Percentiles rank a stretch among this genome's conserved stretches.
These are phyloP conservation scores for Picea glauca DNA, from an alignment of 75 land plant genomes.

Conservation along the genomic window DNA sequence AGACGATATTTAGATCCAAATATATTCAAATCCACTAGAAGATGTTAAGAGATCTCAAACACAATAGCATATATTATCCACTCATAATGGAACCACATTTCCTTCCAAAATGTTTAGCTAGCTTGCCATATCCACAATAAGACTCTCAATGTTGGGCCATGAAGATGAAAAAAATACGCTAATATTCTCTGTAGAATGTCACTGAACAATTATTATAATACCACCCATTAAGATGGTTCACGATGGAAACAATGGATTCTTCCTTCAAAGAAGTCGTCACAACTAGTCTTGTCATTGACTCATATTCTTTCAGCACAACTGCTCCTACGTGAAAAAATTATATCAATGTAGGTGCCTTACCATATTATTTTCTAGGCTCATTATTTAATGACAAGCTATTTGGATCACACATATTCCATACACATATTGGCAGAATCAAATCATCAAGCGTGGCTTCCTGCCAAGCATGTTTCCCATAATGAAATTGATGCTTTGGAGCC, in stretches of 20 bases:
- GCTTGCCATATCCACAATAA: too few relatives aligned
- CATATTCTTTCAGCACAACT: slow-evolving; percentile 33
- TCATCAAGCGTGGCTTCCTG: slow-evolving; percentile 62
- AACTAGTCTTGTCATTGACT: slow-evolving; percentile 52
- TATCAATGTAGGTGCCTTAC: slow-evolving; percentile 59
- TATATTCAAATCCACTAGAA: too few relatives aligned
- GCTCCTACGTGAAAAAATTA: slow-evolving; percentile 72
- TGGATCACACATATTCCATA: slow-evolving; percentile 52
- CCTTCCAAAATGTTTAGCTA: too few relatives aligned
- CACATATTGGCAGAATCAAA: slow-evolving; percentile 45
- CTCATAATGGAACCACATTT: too few relatives aligned
- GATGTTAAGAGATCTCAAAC: too few relatives aligned
- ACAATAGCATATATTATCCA: too few relatives aligned
- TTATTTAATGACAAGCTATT: slow-evolving; percentile 23
- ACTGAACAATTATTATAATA: too few relatives aligned
- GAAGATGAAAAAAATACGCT: too few relatives aligned
- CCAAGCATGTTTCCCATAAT: slow-evolving; percentile 54
- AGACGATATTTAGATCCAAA: too few relatives aligned
- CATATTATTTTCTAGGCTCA: slow-evolving; percentile 54
- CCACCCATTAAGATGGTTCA: too few relatives aligned
- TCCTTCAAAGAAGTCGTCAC: slow-evolving; percentile 45
- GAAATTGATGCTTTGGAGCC: slow-evolving; percentile 39
- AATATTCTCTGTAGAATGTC: too few relatives aligned
- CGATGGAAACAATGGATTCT: slow-evolving; percentile 34
- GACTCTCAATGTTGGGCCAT: too few relatives aligned